Conservation (phyloP, 495 filamentous ascomycete species). For the Aspergillus baeticus region DNA sequence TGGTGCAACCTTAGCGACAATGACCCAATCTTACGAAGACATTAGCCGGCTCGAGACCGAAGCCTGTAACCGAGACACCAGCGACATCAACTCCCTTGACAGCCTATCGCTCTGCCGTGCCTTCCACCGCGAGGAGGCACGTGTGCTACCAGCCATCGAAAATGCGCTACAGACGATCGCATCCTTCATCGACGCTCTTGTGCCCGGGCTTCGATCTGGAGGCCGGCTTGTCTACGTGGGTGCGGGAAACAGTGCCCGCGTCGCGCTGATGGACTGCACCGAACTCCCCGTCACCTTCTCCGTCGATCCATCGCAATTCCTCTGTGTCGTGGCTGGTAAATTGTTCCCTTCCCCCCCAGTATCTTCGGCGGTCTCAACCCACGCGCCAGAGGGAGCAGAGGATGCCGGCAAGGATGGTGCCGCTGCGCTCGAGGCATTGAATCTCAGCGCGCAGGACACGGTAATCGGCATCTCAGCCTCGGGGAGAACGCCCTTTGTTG, state of each 20-base stretch:
- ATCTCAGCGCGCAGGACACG: not conserved
- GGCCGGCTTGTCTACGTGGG: constrained; percentile 2
- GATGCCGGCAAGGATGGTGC: not conserved
- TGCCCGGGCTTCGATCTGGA: not conserved
- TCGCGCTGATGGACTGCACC: not conserved
- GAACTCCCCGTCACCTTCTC: constrained; percentile 4
- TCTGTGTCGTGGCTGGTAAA: not conserved
- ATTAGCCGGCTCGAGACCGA: too few species aligned
- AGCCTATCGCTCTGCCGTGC: not conserved
- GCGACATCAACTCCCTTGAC: too few species aligned
- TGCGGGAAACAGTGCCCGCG: not conserved
- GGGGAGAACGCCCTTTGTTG: not conserved
- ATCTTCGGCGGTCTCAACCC: too few species aligned
- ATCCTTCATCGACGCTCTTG: not conserved
- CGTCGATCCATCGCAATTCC: not conserved
- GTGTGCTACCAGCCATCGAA: not conserved
- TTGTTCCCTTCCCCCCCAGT: not conserved
- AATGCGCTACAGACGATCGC: not conserved
- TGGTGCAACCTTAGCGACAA: too few species aligned
- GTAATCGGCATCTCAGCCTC: not conserved
- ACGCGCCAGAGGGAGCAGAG: not conserved
- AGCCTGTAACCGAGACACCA: too few species aligned
- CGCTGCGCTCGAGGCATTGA: not conserved
- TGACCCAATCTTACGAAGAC: too few species aligned
- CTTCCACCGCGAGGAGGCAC: not conserved